Base-by-base conservation (phyloP, 768 basidiomycete species). In the Mycena vitilis region DNA sequence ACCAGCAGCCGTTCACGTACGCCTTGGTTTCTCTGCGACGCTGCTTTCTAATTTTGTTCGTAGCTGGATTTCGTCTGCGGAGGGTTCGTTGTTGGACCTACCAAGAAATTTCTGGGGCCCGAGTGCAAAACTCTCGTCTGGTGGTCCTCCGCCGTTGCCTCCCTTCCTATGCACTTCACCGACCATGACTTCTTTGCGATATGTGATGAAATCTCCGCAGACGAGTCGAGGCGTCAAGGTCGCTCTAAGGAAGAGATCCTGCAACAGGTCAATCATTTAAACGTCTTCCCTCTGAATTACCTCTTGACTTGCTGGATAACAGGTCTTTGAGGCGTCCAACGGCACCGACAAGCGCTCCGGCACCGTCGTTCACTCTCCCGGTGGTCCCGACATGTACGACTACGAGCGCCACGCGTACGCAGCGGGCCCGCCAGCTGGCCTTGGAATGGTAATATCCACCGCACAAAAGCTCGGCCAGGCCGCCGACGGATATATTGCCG, bases 341-440 rank as follows among this genome's bases (percentile, higher is more conserved):
- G 68, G 68, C 23, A 61, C 30, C 20, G 68, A 69, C 56, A 59
- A 64, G 34, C 23, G 47, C 13, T 45, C 37, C 15, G 68, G 68
- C 25, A 2, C 5, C 15, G 44, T 69, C 34, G 15, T 59, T 7
- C 60, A 59, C 20, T 42, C 18, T 18, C 61, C 66, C 25, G 66
- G 66, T 18, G 60, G 4, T 3, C 67, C 62, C 11, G 67, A 68
- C 38, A 59, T 64, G 62, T 69, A 69, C 62, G 68, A 69, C 44
- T 40, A 69, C 34, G 68, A 69, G 20, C 62, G 68, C 34, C 6
- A 37, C 18, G 25, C 68, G 13, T 54, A 53, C 49, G 62, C 37
- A 20, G 30, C 51, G 10, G 68, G 68, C 23, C 55, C 52, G 3
- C 42, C 54, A 8, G 15, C 1, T 23, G 48, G 47, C 36, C 4